Conservation (phyloP, 768 basidiomycete genomes). For the Pleurotus ostreatus region DNA sequence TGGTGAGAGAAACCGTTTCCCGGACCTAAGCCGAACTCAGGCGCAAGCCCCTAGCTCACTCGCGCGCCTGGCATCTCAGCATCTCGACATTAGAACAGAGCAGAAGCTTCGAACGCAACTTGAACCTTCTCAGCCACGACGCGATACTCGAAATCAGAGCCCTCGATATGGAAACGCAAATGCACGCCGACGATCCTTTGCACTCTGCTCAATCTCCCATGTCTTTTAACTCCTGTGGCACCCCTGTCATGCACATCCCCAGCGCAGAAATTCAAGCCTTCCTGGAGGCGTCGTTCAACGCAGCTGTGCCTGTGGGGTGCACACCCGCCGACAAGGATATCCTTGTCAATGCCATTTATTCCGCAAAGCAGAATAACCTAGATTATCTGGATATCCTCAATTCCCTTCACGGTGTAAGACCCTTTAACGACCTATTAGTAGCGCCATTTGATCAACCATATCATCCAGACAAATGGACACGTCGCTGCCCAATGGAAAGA, state of each 20-base stretch:
- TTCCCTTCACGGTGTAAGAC: slow-evolving; percentile 56
- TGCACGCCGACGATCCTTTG: too few species aligned
- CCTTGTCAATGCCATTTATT: slow-evolving; percentile 47
- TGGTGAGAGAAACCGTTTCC: slow-evolving; percentile 14
- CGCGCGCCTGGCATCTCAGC: background rate
- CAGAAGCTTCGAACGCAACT: too few species aligned
- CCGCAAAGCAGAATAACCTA: slow-evolving; percentile 34
- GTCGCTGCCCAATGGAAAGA: slow-evolving; percentile 75
- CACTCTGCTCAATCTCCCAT: too few species aligned
- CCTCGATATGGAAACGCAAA: too few species aligned
- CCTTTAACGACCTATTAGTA: background rate
- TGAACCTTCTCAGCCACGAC: too few species aligned
- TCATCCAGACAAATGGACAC: slow-evolving; percentile 40
- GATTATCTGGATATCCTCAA: slow-evolving; percentile 68
- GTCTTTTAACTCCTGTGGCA: too few species aligned
- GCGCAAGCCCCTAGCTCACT: background rate
- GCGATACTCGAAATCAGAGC: too few species aligned
- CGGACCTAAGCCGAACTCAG: slow-evolving; percentile 7
- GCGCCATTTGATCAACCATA: background rate
- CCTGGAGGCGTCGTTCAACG: slow-evolving; percentile 50
- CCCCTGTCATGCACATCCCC: too few species aligned
- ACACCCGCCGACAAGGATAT: slow-evolving; percentile 48
- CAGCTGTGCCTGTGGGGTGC: slow-evolving; percentile 48
- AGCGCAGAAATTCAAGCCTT: too few species aligned
- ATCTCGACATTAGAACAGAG: background rate